Percentiles rank a stretch among this genome's conserved stretches.
phyloP scores from a whole-genome alignment of 31 red algal genomes.

The Porphyra umbilicalis region DNA sequence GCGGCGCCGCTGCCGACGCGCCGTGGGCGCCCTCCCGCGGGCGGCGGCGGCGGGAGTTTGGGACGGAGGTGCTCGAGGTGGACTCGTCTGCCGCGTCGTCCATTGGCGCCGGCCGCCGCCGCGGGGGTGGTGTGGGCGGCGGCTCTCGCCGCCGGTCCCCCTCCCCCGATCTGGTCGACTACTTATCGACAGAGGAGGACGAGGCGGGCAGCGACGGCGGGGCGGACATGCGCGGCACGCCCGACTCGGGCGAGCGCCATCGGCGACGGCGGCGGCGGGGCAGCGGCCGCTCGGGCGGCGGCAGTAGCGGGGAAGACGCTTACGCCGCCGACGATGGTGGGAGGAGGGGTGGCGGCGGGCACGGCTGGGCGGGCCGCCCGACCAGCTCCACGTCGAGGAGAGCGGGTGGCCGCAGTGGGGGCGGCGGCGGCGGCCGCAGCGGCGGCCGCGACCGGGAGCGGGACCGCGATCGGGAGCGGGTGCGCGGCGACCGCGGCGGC shows the following conservation, averaged over 20 bases:
- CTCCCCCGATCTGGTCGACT: not conserved
- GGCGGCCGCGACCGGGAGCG: not conserved
- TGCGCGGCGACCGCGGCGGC: not conserved
- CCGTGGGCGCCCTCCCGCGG: not conserved
- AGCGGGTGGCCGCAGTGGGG: not conserved
- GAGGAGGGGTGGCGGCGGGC: too few relatives aligned
- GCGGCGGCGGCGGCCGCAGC: not conserved
- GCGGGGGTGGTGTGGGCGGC: not conserved
- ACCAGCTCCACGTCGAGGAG: not conserved
- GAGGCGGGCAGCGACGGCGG: not conserved
- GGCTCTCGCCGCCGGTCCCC: not conserved
- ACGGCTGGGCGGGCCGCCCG: too few relatives aligned
- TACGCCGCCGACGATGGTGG: not conserved
- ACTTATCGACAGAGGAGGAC: not conserved
- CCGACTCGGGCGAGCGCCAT: not conserved
- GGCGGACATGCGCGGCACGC: not conserved
- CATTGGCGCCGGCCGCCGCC: not conserved
- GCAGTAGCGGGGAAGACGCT: not conserved
- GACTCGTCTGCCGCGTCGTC: not conserved
- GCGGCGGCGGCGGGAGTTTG: not conserved
- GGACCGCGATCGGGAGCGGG: not conserved
- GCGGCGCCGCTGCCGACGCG: not conserved
- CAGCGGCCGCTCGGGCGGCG: not conserved
- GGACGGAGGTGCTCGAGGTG: not conserved
- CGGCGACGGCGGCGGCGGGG: not conserved